These are phyloP conservation scores for Iris pallida DNA, from an alignment of 116 monocot genomes.

Conservation along the genomic window DNA sequence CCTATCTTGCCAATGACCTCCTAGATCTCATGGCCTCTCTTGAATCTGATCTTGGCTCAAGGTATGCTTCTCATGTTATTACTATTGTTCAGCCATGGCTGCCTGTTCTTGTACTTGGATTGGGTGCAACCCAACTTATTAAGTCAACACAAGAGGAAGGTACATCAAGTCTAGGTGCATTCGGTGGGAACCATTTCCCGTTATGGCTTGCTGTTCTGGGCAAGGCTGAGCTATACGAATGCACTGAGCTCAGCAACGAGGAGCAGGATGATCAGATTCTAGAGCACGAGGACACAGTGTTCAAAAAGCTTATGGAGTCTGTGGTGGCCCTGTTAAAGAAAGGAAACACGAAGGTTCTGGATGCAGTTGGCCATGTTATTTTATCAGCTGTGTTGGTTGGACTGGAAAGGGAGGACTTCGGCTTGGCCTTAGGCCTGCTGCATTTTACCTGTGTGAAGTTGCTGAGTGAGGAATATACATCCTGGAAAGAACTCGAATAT, in stretches of 20 bases:
- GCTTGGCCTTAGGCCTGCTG: constrained; percentile 41
- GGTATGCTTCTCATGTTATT: constrained; percentile 28
- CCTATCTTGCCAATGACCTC: constrained; percentile 56
- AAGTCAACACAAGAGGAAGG: constrained; percentile 9
- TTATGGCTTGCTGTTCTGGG: constrained; percentile 50
- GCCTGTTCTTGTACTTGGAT: constrained; percentile 55
- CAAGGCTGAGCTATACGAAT: constrained; percentile 31
- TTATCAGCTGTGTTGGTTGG: constrained; percentile 20
- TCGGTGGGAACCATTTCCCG: constrained; percentile 17
- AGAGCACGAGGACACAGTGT: constrained; percentile 14
- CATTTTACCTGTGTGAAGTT: constrained; percentile 48
- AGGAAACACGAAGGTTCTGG: constrained; percentile 46
- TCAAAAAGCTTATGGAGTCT: constrained; percentile 34
- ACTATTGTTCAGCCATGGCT: constrained; percentile 60
- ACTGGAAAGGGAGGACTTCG: constrained; percentile 34
- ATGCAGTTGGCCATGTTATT: constrained; percentile 35
- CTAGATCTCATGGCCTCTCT: constrained; percentile 51
- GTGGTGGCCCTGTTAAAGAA: constrained; percentile 46
- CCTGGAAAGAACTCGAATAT: constrained; percentile 25
- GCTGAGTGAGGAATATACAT: constrained; percentile 12
- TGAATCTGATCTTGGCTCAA: constrained; percentile 34
- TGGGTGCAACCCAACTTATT: constrained; percentile 45
- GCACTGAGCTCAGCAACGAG: constrained; percentile 5
- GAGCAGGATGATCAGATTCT: constrained; percentile 3
- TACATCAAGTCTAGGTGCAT: neutral